A percentile compares a stretch with the other conserved stretches of the same genome.
Conservation (phyloP, 805 yeast species). For the Suhomyces kilbournensis region DNA sequence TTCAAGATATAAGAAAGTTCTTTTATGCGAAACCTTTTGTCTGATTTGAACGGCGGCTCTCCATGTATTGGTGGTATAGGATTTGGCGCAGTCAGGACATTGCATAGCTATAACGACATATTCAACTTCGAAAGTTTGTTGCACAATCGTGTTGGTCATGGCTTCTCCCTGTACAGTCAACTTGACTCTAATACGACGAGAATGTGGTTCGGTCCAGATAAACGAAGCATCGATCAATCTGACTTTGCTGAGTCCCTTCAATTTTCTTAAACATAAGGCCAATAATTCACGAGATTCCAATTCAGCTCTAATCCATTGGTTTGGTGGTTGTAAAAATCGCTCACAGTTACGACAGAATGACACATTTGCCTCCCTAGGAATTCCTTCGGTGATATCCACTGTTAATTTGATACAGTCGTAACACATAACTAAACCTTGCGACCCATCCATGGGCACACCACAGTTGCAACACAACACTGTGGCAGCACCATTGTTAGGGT, state of each 20-base stretch:
- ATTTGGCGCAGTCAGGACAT: constrained; percentile 98
- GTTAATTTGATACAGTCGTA: constrained; percentile 93
- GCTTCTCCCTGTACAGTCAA: constrained; percentile 97
- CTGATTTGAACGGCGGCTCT: constrained; percentile 96
- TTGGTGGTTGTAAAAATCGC: constrained; percentile 90
- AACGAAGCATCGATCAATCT: constrained; percentile 90
- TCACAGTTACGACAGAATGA: constrained; percentile 98
- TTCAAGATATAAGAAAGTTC: constrained; percentile 93
- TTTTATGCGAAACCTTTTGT: constrained; percentile 94
- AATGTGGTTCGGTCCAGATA: constrained; percentile 99
- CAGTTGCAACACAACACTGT: constrained; percentile 97
- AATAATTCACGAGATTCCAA: constrained; percentile 89
- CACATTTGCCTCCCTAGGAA: constrained; percentile 87
- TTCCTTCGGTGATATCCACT: constrained; percentile 89
- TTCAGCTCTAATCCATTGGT: constrained; percentile 87
- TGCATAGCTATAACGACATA: constrained; percentile 92
- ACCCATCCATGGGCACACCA: constrained; percentile 98
- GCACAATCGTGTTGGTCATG: constrained; percentile 83
- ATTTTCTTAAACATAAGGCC: constrained; percentile 83
- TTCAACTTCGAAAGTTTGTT: constrained; percentile 93
- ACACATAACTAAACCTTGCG: constrained; percentile 91
- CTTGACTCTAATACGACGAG: constrained; percentile 88
- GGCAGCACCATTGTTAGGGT: constrained; percentile 44
- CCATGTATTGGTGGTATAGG: constrained; percentile 97
- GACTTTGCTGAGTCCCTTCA: constrained; percentile 83